Evolutionary conservation across 768 basidiomycete species (phyloP), one percentile per base, ranked within the genome.

Genomic region (Pilatotrama ljubarskyi): DNA sequence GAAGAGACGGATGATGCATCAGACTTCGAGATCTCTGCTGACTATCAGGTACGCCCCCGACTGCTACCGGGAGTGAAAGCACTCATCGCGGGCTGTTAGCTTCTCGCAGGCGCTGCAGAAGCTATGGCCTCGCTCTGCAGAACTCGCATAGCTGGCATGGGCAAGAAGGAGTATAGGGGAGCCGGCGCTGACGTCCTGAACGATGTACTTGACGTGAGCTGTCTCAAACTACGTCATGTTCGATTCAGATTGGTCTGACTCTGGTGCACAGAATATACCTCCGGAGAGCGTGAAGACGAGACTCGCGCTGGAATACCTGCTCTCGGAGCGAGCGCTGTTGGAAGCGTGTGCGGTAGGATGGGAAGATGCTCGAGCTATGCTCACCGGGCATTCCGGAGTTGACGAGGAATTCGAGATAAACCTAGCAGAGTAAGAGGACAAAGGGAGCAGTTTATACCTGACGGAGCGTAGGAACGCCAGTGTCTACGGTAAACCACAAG

Each of bases 251-350:
- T 29, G 32, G 8, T n/a, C 41, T 32, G 40, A 18, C 47, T 17
- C 20, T 32, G 3, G 6, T 17, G 14, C n/a, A 22, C 9, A 70
- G 69, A 49, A 38, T 24, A 55, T 70, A 1, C 62, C 63, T 5
- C 51, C 51, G 0, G 41, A 48, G 22, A 36, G 44, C 17, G 14
- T 22, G 5, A 62, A 63, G 51, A 70, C 65, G 0, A 64, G 64
- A 3, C 57, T 66, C 2, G 68, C 66, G 2, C 26, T 69, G 6
- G 32, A 54, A 48, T 64, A 67, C 38, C 67, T 67, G 7, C 58
- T 71, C 13, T 49, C 62, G n/a, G 70, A 71, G 62, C 66, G 70
- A 17, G 63, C 67, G 9, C 41, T 71, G 5, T 51, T 71, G 26
- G 67, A 67, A 38, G 61, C 67, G 51, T 68, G 68, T 50, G 49